phyloP scores from a whole-genome alignment of 495 filamentous ascomycete genomes.

The Glonium stellatum region DNA sequence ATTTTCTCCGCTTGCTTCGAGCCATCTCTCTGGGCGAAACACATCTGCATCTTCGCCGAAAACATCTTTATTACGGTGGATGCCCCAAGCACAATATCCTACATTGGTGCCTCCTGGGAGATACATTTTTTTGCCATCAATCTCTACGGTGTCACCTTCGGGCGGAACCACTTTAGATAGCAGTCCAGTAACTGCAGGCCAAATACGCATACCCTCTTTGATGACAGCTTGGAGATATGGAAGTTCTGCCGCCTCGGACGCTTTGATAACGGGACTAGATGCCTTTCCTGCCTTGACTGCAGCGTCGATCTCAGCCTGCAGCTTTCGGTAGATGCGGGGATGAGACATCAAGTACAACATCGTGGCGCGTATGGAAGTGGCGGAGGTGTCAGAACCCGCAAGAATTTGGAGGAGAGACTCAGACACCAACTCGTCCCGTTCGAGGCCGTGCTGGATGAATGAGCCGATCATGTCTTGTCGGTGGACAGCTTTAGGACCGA shows the following conservation, averaged over 20 bases:
- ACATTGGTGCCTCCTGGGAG: conserved; percentile 49
- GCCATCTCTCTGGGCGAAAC: conserved; percentile 35
- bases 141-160: conserved; percentile 43
- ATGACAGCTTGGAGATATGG: conserved; percentile 30
- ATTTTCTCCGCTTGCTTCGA: conserved; percentile 19
- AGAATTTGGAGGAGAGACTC: conserved; percentile 37
- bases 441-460: conserved; percentile 42
- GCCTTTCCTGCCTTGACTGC: conserved; percentile 8
- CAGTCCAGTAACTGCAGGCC: conserved; percentile 30
- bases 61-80: conserved; percentile 14
- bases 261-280: conserved; percentile 2
- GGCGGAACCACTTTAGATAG: conserved; percentile 43
- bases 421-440: conserved; percentile 34
- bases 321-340: conserved; percentile 14
- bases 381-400: conserved; percentile 30
- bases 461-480: conserved; percentile 36
- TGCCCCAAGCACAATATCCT: conserved; percentile 36
- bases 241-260: conserved; percentile 12
- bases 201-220: conserved; percentile 28
- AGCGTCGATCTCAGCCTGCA: conserved; percentile 21
- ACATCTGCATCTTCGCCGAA: conserved; percentile 28
- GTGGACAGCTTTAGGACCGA: conserved; percentile 25
- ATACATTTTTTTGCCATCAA: conserved; percentile 32
- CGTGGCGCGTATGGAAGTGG: conserved; percentile 17
- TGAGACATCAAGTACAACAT: conserved; percentile 18